Percentiles rank a stretch among this genome's conserved stretches.
These are phyloP conservation scores for Lodderomyces theae DNA, from an alignment of 1,139 yeast genomes.

Conservation along the genomic window DNA sequence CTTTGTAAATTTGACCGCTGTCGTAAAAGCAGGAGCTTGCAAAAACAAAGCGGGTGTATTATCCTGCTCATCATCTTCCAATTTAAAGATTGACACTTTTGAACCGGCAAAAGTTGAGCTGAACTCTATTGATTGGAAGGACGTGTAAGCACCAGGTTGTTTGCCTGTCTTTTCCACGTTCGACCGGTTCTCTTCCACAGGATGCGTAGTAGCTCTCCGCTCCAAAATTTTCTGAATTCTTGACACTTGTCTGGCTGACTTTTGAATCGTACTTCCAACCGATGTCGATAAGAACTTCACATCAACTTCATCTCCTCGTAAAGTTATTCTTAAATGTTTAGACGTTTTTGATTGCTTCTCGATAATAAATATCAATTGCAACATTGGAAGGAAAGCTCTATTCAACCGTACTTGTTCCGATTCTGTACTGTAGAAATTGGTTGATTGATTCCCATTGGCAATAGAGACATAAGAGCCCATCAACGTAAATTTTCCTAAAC, in stretches of 20 bases:
- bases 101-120: slow-evolving; percentile 68
- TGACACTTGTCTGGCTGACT: slow-evolving; percentile 43
- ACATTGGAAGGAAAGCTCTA: slow-evolving; percentile 64
- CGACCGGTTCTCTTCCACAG: neutral
- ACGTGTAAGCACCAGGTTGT: slow-evolving; percentile 14
- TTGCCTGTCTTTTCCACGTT: slow-evolving; percentile 4
- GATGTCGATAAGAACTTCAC: slow-evolving; percentile 58
- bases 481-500: slow-evolving; percentile 63
- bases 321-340: slow-evolving; percentile 39
- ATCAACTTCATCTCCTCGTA: slow-evolving; percentile 68
- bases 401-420: slow-evolving; percentile 49
- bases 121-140: slow-evolving; percentile 49
- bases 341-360: slow-evolving; percentile 25
- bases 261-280: slow-evolving; percentile 41
- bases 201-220: slow-evolving; percentile 14
- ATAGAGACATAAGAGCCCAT: slow-evolving; percentile 63
- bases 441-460: slow-evolving; percentile 58
- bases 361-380: slow-evolving; percentile 57
- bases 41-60: slow-evolving; percentile 57
- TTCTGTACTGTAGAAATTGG: slow-evolving; percentile 48
- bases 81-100: slow-evolving; percentile 51
- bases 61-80: slow-evolving; percentile 40
- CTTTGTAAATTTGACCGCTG: slow-evolving; percentile 42
- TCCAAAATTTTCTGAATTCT: slow-evolving; percentile 39
- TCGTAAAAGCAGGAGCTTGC: slow-evolving; percentile 74